A percentile compares a stretch with the other conserved stretches of the same genome.
Evolutionary conservation across 768 basidiomycete genomes (phyloP).

Genomic region (Hemileccinum rubropunctum): DNA sequence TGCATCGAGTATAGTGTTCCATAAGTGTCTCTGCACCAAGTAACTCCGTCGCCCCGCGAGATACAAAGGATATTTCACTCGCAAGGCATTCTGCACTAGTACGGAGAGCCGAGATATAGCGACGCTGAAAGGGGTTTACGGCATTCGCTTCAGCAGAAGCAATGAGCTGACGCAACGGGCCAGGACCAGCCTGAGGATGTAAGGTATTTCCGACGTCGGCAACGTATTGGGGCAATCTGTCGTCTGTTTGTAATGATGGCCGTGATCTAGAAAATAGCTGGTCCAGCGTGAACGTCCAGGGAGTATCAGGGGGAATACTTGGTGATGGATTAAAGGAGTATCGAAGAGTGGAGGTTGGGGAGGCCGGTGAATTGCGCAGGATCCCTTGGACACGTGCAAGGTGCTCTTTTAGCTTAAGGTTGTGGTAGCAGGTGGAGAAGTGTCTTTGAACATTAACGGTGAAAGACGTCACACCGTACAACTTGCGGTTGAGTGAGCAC

Average conservation of each 20-base stretch:
- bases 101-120: not conserved
- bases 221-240: not conserved
- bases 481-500: not conserved
- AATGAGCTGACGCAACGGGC: not conserved
- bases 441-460: not conserved
- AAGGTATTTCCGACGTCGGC: not conserved
- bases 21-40: not conserved
- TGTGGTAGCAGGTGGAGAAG: constrained; percentile 14
- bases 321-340: not conserved
- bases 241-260: not conserved
- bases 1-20: constrained; percentile 2
- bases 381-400: not conserved
- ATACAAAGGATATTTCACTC: not conserved
- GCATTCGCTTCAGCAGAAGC: not conserved
- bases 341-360: not conserved
- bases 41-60: not conserved
- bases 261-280: not conserved
- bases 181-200: not conserved
- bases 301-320: not conserved
- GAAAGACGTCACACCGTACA: constrained; percentile 4
- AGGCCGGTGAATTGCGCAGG: not conserved
- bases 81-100: not conserved
- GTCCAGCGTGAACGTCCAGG: not conserved
- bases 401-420: constrained; percentile 7
- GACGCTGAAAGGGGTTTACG: not conserved